A percentile compares a stretch with the other conserved stretches of the same genome.
phyloP scores from a whole-genome alignment of 2,329 filamentous ascomycete genomes.

The Calonectria fujianensis region DNA sequence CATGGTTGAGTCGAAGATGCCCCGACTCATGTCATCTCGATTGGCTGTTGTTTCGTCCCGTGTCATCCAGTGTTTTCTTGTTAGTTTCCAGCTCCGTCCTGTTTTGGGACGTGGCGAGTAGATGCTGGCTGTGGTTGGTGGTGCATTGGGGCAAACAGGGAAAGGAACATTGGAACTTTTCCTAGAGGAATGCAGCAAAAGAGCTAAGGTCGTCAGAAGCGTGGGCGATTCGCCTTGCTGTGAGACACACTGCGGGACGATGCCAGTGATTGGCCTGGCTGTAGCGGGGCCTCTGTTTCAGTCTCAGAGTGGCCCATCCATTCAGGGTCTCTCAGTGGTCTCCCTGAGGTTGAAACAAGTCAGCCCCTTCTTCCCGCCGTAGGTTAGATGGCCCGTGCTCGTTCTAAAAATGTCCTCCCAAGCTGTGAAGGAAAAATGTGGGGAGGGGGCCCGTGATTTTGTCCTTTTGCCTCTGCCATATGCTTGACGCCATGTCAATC shows the following conservation, averaged over 20 bases:
- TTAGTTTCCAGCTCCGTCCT: not conserved
- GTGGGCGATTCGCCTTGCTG: constrained; percentile 19
- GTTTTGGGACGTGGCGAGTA: constrained; percentile 23
- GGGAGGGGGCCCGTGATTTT: constrained; percentile 16
- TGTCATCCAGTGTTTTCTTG: constrained; percentile 12
- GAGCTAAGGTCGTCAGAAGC: not conserved
- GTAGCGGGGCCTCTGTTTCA: constrained; percentile 38
- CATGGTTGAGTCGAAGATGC: not conserved
- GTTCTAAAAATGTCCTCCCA: constrained; percentile 51
- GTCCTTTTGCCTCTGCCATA: not conserved
- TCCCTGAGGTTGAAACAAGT: constrained; percentile 55
- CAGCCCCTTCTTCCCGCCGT: constrained; percentile 15
- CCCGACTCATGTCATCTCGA: not conserved
- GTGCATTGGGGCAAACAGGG: not conserved
- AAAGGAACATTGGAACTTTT: not conserved
- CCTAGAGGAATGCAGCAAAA: not conserved
- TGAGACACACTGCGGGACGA: constrained; percentile 32
- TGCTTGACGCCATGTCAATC: constrained; percentile 22
- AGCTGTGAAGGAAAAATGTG: constrained; percentile 28
- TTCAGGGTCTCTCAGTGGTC: constrained; percentile 44
- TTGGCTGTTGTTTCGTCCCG: constrained; percentile 28
- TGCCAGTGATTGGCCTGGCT: constrained; percentile 34
- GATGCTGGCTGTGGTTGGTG: constrained; percentile 16
- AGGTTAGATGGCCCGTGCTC: constrained; percentile 37
- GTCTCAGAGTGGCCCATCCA: constrained; percentile 47